Percentiles rank a stretch among this genome's conserved stretches.
These are phyloP conservation scores for Yarrowia porcina DNA, from an alignment of 805 yeast genomes.

Conservation along the genomic window DNA sequence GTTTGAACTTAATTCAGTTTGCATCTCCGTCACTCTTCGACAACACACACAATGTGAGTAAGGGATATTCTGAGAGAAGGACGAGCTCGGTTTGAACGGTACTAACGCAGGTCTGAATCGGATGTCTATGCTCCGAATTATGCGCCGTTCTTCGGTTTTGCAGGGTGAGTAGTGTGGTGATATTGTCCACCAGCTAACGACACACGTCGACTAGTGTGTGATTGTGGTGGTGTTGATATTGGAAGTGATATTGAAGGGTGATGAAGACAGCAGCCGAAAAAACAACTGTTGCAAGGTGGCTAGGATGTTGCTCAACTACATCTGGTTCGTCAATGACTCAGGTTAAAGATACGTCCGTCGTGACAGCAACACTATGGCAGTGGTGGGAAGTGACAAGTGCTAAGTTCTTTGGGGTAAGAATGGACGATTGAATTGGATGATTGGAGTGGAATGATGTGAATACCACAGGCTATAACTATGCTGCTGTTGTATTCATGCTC, in stretches of 20 bases:
- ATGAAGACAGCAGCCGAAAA: no score
- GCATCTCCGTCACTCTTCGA: slow-evolving; percentile 22
- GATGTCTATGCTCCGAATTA: slow-evolving; percentile 80
- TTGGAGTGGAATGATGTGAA: no score
- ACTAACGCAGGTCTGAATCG: slow-evolving; percentile 38
- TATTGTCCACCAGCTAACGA: background rate
- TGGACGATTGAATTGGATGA: no score
- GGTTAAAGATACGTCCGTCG: no score
- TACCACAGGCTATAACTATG: no score
- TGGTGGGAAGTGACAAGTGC: no score
- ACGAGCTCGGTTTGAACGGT: background rate
- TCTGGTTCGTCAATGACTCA: no score
- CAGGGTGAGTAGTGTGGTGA: slow-evolving; percentile 54
- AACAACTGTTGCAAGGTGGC: no score
- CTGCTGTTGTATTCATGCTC: no score
- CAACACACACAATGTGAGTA: slow-evolving; percentile 26
- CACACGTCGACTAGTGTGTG: background rate
- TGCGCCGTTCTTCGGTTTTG: slow-evolving; percentile 97
- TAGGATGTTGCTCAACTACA: no score
- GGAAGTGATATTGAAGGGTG: background rate
- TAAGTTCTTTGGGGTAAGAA: no score
- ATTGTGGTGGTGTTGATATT: background rate
- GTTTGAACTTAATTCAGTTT: background rate
- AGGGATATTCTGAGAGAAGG: background rate
- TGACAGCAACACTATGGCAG: no score